Evolutionary conservation across 768 basidiomycete species (phyloP).

Genomic region (Tulasnella sp.): DNA sequence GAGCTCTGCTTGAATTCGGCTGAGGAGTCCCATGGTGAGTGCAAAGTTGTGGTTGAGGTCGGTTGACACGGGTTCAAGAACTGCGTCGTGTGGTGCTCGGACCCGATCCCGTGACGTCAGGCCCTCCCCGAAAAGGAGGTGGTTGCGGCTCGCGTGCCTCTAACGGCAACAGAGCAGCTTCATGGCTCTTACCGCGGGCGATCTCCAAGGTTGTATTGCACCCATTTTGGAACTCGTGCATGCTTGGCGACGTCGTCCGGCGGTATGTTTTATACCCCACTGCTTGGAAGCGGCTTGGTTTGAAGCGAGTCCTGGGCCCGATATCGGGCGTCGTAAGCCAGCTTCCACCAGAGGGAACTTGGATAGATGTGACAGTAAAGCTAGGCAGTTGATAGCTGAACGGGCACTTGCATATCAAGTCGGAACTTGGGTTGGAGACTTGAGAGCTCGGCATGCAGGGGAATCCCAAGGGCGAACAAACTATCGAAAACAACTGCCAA

Average conservation of each 20-base stretch:
- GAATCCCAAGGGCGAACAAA: neutral
- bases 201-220: neutral
- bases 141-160: neutral
- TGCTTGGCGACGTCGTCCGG: neutral
- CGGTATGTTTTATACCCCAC: neutral
- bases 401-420: neutral
- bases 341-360: neutral
- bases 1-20: conserved; percentile 14
- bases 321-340: neutral
- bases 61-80: neutral
- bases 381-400: neutral
- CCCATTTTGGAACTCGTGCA: neutral
- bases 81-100: neutral
- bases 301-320: neutral
- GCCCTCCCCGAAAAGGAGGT: neutral
- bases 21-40: conserved; percentile 16
- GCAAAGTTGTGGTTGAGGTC: conserved; percentile 11
- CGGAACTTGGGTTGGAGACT: neutral
- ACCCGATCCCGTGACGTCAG: conserved; percentile 9
- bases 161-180: neutral
- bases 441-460: neutral
- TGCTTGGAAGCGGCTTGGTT: neutral
- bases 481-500: neutral
- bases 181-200: neutral
- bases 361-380: neutral